A percentile compares a stretch with the other conserved stretches of the same genome.
Conservation (phyloP, 306 rosid genomes). For the Medicago lupulina region DNA sequence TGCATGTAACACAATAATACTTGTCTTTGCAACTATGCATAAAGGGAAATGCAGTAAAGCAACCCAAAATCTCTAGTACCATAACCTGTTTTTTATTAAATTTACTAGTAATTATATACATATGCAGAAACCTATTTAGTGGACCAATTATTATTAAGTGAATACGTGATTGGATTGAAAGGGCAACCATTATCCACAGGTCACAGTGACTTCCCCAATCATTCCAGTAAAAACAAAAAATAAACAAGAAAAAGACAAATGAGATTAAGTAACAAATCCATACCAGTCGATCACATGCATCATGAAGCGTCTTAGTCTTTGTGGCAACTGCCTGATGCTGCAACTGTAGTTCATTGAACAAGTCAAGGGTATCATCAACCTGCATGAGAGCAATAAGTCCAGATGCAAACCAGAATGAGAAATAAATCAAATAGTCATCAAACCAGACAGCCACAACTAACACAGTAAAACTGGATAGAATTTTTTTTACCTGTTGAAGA, state of each 20-base stretch:
- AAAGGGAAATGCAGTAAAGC: constrained; percentile 13
- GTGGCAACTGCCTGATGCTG: constrained; percentile 98
- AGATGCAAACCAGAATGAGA: constrained; percentile 34
- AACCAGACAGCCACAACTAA: constrained; percentile 9
- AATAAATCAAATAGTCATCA: constrained; percentile 9
- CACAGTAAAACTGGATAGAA: constrained; percentile 20
- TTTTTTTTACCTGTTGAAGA: constrained; percentile 68
- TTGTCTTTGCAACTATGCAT: not conserved
- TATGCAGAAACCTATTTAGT: constrained; percentile 11
- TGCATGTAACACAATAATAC: constrained; percentile 11
- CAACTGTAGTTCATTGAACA: constrained; percentile 80
- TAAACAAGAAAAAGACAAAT: constrained; percentile 1
- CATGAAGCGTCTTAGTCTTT: constrained; percentile 97
- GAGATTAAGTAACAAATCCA: constrained; percentile 41
- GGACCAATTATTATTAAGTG: constrained; percentile 11
- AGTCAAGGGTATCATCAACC: constrained; percentile 89
- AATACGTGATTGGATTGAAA: not conserved
- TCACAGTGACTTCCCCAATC: constrained; percentile 16
- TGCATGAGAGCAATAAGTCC: constrained; percentile 47
- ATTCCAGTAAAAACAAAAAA: constrained; percentile 3
- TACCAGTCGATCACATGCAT: constrained; percentile 94
- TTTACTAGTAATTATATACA: constrained; percentile 6
- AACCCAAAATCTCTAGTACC: constrained; percentile 17
- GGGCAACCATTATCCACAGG: constrained; percentile 22
- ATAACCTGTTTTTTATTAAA: constrained; percentile 12